Percentiles rank a stretch among this genome's conserved stretches.
These are phyloP conservation scores for Stephania cephalantha DNA, from an alignment of 164 flowering plant species.

Conservation along the genomic window DNA sequence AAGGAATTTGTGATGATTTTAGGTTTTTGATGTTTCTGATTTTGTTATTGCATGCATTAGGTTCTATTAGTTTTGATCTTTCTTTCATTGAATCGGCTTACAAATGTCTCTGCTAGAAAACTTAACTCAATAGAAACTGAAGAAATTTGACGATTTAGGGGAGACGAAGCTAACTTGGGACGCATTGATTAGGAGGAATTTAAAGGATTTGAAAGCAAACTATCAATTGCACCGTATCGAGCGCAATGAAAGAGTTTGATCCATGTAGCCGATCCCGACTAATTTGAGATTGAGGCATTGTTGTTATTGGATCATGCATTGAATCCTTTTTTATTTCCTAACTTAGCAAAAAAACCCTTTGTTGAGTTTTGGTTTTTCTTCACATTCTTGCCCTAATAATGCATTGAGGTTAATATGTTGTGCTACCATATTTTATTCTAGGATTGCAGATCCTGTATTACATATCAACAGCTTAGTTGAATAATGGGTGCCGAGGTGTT, in stretches of 20 bases:
- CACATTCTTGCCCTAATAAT: neutral
- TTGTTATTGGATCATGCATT: neutral
- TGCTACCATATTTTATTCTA: neutral
- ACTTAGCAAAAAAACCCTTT: neutral
- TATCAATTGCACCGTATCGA: too few species aligned
- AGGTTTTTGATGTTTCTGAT: neutral
- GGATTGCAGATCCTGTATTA: neutral
- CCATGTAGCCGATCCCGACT: neutral
- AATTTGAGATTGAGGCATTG: neutral
- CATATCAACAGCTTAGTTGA: slow-evolving; percentile 5
- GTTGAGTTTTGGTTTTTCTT: neutral
- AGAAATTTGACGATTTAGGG: too few species aligned
- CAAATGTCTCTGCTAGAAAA: too few species aligned
- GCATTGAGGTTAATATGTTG: neutral
- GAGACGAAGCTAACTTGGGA: too few species aligned
- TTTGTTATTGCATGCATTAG: neutral
- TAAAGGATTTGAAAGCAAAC: too few species aligned
- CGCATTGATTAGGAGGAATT: too few species aligned
- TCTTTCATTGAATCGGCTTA: neutral
- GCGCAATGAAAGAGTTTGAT: neutral
- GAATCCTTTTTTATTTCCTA: neutral
- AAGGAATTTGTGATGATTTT: neutral
- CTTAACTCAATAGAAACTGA: too few species aligned
- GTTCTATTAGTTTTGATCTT: neutral
- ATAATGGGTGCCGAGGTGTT: slow-evolving; percentile 62